Evolutionary conservation across 116 monocot species (phyloP).

Genomic region (Dioscorea cayenensis): DNA sequence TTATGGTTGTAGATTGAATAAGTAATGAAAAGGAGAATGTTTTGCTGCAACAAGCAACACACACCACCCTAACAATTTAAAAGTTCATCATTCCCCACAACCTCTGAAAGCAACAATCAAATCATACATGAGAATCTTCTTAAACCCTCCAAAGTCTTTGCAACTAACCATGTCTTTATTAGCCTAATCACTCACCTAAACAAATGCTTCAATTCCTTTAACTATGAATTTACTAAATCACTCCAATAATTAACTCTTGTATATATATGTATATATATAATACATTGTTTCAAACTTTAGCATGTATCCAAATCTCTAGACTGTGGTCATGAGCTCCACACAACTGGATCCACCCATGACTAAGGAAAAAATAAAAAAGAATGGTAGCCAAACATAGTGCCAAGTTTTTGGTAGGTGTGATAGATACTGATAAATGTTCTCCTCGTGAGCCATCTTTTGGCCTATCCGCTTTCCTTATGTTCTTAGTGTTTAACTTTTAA

Average conservation of each 20-base stretch:
- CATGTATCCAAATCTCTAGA: too few relatives aligned
- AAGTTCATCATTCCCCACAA: constrained; percentile 12
- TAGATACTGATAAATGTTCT: not conserved
- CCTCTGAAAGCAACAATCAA: constrained; percentile 8
- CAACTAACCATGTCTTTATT: constrained; percentile 16
- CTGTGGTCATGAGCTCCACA: not conserved
- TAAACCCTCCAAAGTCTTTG: constrained; percentile 2
- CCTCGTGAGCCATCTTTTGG: constrained; percentile 14
- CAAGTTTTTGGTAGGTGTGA: constrained; percentile 10
- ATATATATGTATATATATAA: too few relatives aligned
- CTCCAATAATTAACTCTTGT: too few relatives aligned
- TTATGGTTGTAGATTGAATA: not conserved
- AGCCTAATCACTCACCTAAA: not conserved
- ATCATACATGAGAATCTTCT: constrained; percentile 9
- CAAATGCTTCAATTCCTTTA: not conserved
- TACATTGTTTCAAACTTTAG: too few relatives aligned
- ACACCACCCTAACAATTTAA: not conserved
- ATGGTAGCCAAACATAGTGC: not conserved
- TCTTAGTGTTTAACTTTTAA: not conserved
- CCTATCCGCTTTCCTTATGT: constrained; percentile 4
- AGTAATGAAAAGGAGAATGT: not conserved
- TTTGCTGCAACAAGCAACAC: not conserved
- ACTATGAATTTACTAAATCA: too few relatives aligned
- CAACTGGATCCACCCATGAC: not conserved
- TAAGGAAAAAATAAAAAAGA: not conserved